Evolutionary conservation across 306 rosid species (phyloP).

Genomic region (Aeschynomene evenia): DNA sequence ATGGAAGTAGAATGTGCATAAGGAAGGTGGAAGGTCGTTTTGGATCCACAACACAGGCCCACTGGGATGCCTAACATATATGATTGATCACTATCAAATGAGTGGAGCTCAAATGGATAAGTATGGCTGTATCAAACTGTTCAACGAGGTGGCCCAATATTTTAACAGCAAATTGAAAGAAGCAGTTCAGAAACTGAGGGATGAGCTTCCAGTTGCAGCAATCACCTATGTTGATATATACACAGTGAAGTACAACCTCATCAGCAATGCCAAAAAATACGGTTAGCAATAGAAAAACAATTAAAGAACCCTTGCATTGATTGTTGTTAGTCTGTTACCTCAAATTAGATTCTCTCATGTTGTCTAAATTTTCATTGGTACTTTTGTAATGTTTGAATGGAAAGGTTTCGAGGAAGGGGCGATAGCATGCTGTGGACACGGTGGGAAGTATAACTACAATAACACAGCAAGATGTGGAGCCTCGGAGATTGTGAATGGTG

Average conservation of each 20-base stretch:
- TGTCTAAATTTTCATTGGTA: neutral
- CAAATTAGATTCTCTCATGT: no score
- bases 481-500: constrained; percentile 36
- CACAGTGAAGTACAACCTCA: constrained; percentile 55
- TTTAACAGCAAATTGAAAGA: constrained; percentile 48
- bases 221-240: constrained; percentile 66
- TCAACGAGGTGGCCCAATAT: constrained; percentile 54
- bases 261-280: constrained; percentile 46
- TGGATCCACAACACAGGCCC: constrained; percentile 87
- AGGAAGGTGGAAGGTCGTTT: constrained; percentile 49
- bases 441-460: constrained; percentile 64
- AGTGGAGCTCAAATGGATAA: constrained; percentile 38
- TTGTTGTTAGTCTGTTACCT: no score
- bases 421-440: constrained; percentile 70
- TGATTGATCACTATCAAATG: constrained; percentile 14
- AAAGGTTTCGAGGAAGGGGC: constrained; percentile 59
- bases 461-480: constrained; percentile 38
- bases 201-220: constrained; percentile 42
- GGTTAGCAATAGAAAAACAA: constrained; percentile 40
- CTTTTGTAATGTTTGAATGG: neutral
- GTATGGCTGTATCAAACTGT: constrained; percentile 46
- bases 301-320: neutral
- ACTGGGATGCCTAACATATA: constrained; percentile 47
- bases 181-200: constrained; percentile 35
- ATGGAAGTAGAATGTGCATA: constrained; percentile 43